Conservation (phyloP, 2,329 filamentous ascomycete genomes). For the Kalmusia sp. region DNA sequence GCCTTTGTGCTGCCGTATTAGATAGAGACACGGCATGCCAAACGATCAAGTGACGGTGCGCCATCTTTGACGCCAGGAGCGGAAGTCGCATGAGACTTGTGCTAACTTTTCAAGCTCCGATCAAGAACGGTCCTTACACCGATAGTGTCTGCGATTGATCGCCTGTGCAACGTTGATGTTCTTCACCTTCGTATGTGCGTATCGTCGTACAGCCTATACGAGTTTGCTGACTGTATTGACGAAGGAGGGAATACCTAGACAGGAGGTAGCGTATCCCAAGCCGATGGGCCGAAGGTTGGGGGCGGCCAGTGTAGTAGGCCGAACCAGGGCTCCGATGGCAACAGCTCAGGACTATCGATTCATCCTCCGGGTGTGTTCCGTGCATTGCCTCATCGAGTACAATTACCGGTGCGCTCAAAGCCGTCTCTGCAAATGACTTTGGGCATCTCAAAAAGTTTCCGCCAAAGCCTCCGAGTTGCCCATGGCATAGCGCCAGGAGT, state of each 20-base stretch:
- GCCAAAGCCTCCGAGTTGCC: too few species aligned
- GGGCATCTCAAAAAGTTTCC: too few species aligned
- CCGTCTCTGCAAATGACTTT: too few species aligned
- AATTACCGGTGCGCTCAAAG: constrained; percentile 1
- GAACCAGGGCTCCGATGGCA: background rate
- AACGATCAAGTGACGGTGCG: constrained; percentile 10
- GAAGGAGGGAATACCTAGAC: too few species aligned
- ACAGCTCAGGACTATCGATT: background rate
- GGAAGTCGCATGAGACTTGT: background rate
- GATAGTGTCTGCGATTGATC: constrained; percentile 5
- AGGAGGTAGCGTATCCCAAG: background rate
- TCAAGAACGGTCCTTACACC: background rate
- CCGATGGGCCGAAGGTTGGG: too few species aligned
- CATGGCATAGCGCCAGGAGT: too few species aligned
- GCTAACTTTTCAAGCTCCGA: background rate
- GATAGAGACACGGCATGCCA: constrained; percentile 8
- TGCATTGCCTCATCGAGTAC: background rate
- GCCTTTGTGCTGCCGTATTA: constrained; percentile 1
- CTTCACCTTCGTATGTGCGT: background rate
- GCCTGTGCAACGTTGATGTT: constrained; percentile 3
- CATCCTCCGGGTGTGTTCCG: background rate
- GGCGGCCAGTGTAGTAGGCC: too few species aligned
- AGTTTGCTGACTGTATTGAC: background rate
- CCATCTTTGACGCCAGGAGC: constrained; percentile 4
- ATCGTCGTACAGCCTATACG: background rate